A percentile compares a stretch with the other conserved stretches of the same genome.
phyloP scores from a whole-genome alignment of 192 early-diverging fungal species.

The Glomus cerebriforme region DNA sequence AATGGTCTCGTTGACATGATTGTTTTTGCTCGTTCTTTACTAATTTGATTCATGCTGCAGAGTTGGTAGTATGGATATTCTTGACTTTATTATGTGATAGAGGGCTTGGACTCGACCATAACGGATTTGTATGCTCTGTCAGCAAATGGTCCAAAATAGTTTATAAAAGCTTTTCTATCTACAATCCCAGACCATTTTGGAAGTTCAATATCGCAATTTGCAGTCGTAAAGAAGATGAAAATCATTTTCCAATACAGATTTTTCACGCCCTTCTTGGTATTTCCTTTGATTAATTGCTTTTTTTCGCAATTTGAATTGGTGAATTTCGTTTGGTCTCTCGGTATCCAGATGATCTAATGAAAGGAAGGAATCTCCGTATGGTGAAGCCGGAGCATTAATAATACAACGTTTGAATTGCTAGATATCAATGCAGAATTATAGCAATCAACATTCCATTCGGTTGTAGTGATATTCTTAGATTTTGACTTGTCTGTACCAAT shows the following conservation, averaged over 20 bases:
- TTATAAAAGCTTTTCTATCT: conserved; percentile 35
- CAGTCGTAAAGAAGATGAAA: conserved; percentile 40
- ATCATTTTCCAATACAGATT: conserved; percentile 37
- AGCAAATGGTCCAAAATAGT: conserved; percentile 41
- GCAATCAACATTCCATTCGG: conserved; percentile 10
- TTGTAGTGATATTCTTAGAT: conserved; percentile 14
- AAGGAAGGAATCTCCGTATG: conserved; percentile 33
- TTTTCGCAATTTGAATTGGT: conserved; percentile 35
- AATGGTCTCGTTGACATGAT: not conserved
- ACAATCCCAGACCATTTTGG: conserved; percentile 37
- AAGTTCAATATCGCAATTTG: conserved; percentile 29
- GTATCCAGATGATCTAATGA: conserved; percentile 20
- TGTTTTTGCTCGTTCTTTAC: conserved; percentile 14
- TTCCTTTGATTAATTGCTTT: conserved; percentile 2
- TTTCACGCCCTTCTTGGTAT: conserved; percentile 31
- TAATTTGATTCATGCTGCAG: not conserved
- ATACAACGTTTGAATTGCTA: conserved; percentile 18
- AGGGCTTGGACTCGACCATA: not conserved
- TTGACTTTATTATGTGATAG: conserved; percentile 20
- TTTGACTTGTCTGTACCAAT: conserved; percentile 33
- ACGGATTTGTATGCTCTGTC: conserved; percentile 34
- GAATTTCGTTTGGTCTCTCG: conserved; percentile 33
- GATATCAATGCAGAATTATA: conserved; percentile 31
- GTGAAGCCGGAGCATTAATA: conserved; percentile 8
- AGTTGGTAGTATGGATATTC: not conserved